A percentile compares a stretch with the other conserved stretches of the same genome.
These are phyloP conservation scores for Cicer judaicum DNA, from an alignment of 306 rosid genomes.

Conservation along the genomic window DNA sequence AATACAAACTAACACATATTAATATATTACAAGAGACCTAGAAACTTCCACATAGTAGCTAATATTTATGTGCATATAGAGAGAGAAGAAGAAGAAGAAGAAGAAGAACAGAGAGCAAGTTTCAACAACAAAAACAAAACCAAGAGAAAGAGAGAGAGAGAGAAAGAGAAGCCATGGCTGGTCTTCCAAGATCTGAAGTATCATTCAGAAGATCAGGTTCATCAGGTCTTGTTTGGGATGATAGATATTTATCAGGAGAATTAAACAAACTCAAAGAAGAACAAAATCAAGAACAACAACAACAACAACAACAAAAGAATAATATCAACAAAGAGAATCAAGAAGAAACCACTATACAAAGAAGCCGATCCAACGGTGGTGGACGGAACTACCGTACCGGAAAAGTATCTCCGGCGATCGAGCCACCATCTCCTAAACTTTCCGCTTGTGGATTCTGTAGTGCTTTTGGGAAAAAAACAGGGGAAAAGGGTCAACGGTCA, in stretches of 20 bases:
- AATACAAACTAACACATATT: too few species aligned
- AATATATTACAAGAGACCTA: too few species aligned
- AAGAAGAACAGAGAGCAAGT: background rate
- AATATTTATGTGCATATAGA: too few species aligned
- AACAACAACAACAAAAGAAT: background rate
- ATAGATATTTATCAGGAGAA: conserved; percentile 61
- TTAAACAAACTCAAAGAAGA: conserved; percentile 40
- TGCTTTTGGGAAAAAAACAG: conserved; percentile 55
- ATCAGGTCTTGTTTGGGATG: conserved; percentile 87
- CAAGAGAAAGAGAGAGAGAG: background rate
- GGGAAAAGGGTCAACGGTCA: conserved; percentile 48
- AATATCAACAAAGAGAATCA: conserved; percentile 13
- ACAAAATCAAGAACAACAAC: background rate
- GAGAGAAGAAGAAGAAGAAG: too few species aligned
- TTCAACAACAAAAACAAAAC: too few species aligned
- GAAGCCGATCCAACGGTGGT: conserved; percentile 71
- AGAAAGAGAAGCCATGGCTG: conserved; percentile 58
- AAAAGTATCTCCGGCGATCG: conserved; percentile 65
- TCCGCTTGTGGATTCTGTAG: conserved; percentile 77
- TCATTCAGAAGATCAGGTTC: conserved; percentile 93
- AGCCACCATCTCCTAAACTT: conserved; percentile 86
- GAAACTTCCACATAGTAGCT: too few species aligned
- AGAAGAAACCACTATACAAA: conserved; percentile 47
- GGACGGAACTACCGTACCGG: conserved; percentile 65
- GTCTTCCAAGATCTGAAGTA: conserved; percentile 77